These are phyloP conservation scores for Apiosordaria backusii DNA, from an alignment of 495 filamentous ascomycete species.

Conservation along the genomic window DNA sequence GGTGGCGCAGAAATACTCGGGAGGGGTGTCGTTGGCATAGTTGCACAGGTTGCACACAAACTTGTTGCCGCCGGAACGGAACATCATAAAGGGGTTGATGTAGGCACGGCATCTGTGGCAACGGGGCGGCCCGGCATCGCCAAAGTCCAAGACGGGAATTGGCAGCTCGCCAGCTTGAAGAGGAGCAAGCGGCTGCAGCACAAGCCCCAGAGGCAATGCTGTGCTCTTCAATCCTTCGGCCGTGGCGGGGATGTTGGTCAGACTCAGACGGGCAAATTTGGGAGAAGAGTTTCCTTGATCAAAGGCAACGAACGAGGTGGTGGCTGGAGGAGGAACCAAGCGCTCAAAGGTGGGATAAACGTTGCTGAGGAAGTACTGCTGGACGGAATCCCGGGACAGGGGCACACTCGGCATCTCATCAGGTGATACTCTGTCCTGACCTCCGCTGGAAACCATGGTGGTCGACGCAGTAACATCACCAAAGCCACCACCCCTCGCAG, in stretches of 20 bases:
- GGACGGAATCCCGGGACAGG: conserved; percentile 71
- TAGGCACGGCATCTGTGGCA: conserved; percentile 94
- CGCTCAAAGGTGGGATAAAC: conserved; percentile 93
- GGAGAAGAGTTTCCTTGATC: conserved; percentile 98
- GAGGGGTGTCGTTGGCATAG: conserved; percentile 89
- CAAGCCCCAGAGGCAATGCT: conserved; percentile 77
- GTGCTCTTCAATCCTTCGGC: conserved; percentile 76
- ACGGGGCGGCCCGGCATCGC: conserved; percentile 83
- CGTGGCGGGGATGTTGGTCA: conserved; percentile 86
- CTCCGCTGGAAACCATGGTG: conserved; percentile 43
- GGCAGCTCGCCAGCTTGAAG: conserved; percentile 80
- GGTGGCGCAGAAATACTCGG: conserved; percentile 89
- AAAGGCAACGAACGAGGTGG: conserved; percentile 84
- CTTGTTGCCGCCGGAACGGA: conserved; percentile 88
- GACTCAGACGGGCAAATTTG: conserved; percentile 83
- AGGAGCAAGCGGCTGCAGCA: conserved; percentile 84
- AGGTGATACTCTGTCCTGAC: conserved; percentile 78
- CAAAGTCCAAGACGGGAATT: conserved; percentile 93
- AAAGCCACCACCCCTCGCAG: conserved; percentile 45
- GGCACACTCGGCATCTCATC: conserved; percentile 94
- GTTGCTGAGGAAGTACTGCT: conserved; percentile 79
- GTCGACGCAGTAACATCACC: conserved; percentile 31
- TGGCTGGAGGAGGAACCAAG: conserved; percentile 82
- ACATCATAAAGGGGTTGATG: conserved; percentile 99
- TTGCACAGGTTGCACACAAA: conserved; percentile 99